These are phyloP conservation scores for Coleophoma cylindrospora DNA, from an alignment of 2,329 filamentous ascomycete species.

Conservation along the genomic window DNA sequence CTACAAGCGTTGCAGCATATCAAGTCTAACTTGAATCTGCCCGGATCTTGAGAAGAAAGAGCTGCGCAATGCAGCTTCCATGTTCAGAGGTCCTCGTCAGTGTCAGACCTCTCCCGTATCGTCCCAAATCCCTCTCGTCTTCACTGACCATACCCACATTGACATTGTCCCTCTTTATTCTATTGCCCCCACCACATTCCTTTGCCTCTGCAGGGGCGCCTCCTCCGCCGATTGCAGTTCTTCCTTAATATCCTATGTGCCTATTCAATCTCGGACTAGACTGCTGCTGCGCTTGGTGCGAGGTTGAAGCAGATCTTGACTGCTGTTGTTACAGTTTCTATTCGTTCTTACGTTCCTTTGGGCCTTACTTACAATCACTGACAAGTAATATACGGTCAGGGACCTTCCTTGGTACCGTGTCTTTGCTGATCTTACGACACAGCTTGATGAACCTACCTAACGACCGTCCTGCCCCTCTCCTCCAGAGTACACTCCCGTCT, in stretches of 20 bases:
- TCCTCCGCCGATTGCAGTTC: not conserved
- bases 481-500: not conserved
- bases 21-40: too few relatives aligned
- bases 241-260: not conserved
- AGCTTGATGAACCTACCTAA: not conserved
- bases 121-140: too few relatives aligned
- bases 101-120: too few relatives aligned
- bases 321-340: not conserved
- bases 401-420: not conserved
- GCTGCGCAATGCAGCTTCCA: too few relatives aligned
- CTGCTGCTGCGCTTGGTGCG: not conserved
- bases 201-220: not conserved
- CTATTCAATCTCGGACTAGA: not conserved
- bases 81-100: too few relatives aligned
- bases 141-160: too few relatives aligned
- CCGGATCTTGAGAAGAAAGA: too few relatives aligned
- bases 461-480: not conserved
- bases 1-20: too few relatives aligned
- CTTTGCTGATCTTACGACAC: not conserved
- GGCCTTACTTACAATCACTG: not conserved
- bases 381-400: not conserved
- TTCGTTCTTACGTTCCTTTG: not conserved
- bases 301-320: not conserved
- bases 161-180: not conserved
- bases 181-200: not conserved